A percentile compares a stretch with the other conserved stretches of the same genome.
phyloP scores from a whole-genome alignment of 352 stramenopile species.

The Thalassiosira hispida region DNA sequence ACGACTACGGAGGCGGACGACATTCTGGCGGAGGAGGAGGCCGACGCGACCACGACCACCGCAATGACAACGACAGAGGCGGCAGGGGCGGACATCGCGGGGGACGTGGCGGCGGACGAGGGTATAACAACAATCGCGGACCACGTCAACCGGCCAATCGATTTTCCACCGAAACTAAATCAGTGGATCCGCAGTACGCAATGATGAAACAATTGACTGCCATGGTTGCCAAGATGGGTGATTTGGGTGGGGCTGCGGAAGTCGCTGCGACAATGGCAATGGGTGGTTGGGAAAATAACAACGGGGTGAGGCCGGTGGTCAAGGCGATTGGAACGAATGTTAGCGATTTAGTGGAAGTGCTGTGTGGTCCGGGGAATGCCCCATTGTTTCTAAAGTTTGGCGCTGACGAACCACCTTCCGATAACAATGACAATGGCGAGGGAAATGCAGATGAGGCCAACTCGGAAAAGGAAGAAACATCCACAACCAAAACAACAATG shows the following conservation, averaged over 20 bases:
- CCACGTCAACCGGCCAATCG: conserved; percentile 44
- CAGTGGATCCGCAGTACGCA: conserved; percentile 49
- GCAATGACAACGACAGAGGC: background rate
- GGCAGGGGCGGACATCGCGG: conserved; percentile 14
- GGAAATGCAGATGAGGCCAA: background rate
- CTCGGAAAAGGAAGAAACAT: conserved; percentile 1
- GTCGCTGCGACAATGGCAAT: background rate
- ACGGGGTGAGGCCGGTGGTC: conserved; percentile 55
- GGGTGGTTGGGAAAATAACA: background rate
- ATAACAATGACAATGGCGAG: background rate
- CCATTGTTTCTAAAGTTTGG: conserved; percentile 60
- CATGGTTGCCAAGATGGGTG: conserved; percentile 76
- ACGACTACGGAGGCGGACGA: conserved; percentile 26
- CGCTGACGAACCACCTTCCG: background rate
- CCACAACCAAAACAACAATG: conserved; percentile 7
- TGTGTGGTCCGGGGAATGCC: conserved; percentile 60
- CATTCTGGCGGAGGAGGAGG: background rate
- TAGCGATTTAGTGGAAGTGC: conserved; percentile 57
- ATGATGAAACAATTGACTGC: conserved; percentile 64
- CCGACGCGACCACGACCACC: background rate
- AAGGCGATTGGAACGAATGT: conserved; percentile 67
- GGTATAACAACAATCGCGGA: background rate
- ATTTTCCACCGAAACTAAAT: conserved; percentile 41
- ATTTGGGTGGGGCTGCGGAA: conserved; percentile 59
- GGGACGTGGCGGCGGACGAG: conserved; percentile 4